phyloP scores from a whole-genome alignment of 2,329 filamentous ascomycete species.

The Macrophomina tecta region DNA sequence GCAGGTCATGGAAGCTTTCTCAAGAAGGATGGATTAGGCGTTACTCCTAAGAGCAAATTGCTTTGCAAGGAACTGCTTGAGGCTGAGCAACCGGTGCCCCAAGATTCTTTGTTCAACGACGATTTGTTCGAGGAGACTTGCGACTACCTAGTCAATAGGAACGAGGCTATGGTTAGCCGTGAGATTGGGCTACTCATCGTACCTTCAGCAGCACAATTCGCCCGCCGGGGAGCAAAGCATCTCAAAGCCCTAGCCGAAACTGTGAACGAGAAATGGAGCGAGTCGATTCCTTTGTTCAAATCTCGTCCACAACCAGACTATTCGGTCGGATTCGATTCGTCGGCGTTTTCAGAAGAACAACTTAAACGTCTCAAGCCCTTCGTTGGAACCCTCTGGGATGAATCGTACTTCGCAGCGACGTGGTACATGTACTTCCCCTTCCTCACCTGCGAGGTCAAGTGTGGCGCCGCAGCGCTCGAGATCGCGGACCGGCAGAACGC shows the following conservation, averaged over 20 bases:
- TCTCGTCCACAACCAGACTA: background rate
- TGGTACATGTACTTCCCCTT: conserved; percentile 29
- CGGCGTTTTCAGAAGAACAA: conserved; percentile 7
- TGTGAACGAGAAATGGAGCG: conserved; percentile 53
- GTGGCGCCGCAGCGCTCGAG: conserved; percentile 31
- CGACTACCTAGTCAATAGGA: background rate
- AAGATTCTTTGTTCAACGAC: conserved; percentile 46
- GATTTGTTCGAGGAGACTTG: conserved; percentile 46
- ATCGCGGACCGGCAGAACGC: conserved; percentile 34
- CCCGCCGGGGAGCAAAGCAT: background rate
- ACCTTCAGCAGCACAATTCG: conserved; percentile 14
- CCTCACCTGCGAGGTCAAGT: conserved; percentile 34
- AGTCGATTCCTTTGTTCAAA: conserved; percentile 42
- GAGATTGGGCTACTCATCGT: conserved; percentile 23
- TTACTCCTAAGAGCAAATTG: conserved; percentile 43
- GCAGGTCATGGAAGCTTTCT: conserved; percentile 51
- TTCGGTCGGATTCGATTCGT: background rate
- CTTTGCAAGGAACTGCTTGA: conserved; percentile 42
- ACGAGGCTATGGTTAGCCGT: conserved; percentile 4
- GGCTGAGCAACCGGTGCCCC: conserved; percentile 39
- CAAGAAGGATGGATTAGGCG: conserved; percentile 40
- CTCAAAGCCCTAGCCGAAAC: conserved; percentile 45
- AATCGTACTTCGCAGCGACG: conserved; percentile 29
- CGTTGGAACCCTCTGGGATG: conserved; percentile 3
- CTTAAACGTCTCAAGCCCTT: conserved; percentile 1